Base-by-base conservation (phyloP, 2,329 filamentous ascomycete genomes). In the Coniochaeta hoffmannii region DNA sequence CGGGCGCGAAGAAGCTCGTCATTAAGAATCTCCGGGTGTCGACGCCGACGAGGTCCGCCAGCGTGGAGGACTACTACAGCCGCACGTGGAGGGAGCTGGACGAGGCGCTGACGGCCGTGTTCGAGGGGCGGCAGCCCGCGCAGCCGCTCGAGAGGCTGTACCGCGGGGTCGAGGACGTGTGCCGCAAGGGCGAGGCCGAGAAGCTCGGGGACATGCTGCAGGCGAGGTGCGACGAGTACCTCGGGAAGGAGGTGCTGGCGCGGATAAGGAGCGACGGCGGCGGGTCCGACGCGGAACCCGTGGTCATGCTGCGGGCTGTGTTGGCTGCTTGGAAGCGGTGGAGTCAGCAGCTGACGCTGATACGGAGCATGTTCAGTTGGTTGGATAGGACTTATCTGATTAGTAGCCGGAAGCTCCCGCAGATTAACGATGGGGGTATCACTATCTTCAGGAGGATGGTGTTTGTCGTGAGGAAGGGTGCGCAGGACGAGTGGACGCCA, bases 291-390 rank as follows among this genome's bases (percentile, higher is more conserved):
- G 64, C 63, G 6, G 81, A 79, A 3, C 80, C 87, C 58, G 74
- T 90, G 11, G 82, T 86, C 36, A 76, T 87, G 55, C 71, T 97
- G 57, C 77, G 78, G 63, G 71, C 66, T 35, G 74, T 83, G 2
- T 64, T 80, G 56, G 69, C 65, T 31, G 73, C 80, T 53, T 99
- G 94, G 93, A 77, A 79, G 56, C 76, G 75, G 22, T 99, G 93
- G 92, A 88, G 86, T 63, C 75, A 79, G 38, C 88, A 94, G 69
- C 62, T 91, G 85, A 81, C 85, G 61, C 85, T 86, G 14, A 82
- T 99, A 53, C 84, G 91, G 51, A 93, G 89, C 60, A 88, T 95
- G 36, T 97, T 97, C 72, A 96, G 91, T 73, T 99, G 92, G 66
- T 80, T 99, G 61, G 93, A 99, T 68, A 86, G 94, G 59, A 89